Evolutionary conservation across 2,329 filamentous ascomycete species (phyloP).

Genomic region (Cladosporium sp.): DNA sequence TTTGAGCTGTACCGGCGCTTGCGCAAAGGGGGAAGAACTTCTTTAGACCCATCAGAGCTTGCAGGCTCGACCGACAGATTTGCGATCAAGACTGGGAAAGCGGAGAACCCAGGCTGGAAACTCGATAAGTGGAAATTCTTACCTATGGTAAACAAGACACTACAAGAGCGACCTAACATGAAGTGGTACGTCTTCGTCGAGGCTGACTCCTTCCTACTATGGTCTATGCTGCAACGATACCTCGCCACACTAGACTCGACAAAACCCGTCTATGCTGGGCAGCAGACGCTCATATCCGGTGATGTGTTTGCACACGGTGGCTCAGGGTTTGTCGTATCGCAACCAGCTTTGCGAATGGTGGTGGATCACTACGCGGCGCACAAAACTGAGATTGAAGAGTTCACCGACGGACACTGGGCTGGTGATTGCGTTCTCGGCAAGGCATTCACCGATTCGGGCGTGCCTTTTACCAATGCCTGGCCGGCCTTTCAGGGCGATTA

Average conservation of each 20-base stretch:
- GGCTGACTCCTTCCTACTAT: slow-evolving; percentile 58
- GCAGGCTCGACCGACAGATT: not conserved
- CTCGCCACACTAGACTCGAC: slow-evolving; percentile 51
- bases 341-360: slow-evolving; percentile 48
- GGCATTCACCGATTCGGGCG: slow-evolving; percentile 20
- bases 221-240: slow-evolving; percentile 54
- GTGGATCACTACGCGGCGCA: slow-evolving; percentile 44
- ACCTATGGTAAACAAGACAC: slow-evolving; percentile 38
- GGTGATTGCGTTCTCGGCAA: slow-evolving; percentile 27
- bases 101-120: slow-evolving; percentile 26
- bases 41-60: slow-evolving; percentile 33
- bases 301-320: slow-evolving; percentile 56
- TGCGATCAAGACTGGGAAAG: not conserved
- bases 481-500: slow-evolving; percentile 24
- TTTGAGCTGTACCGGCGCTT: slow-evolving; percentile 41
- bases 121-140: slow-evolving; percentile 44
- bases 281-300: slow-evolving; percentile 53
- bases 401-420: slow-evolving; percentile 25
- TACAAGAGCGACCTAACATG: slow-evolving; percentile 45
- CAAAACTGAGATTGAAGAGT: slow-evolving; percentile 39
- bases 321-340: slow-evolving; percentile 54
- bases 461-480: slow-evolving; percentile 22
- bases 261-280: slow-evolving; percentile 55
- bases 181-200: slow-evolving; percentile 63
- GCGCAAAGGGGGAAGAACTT: slow-evolving; percentile 31